Conservation (phyloP, 148 eudicot genomes). For the Agrostemma githago region DNA sequence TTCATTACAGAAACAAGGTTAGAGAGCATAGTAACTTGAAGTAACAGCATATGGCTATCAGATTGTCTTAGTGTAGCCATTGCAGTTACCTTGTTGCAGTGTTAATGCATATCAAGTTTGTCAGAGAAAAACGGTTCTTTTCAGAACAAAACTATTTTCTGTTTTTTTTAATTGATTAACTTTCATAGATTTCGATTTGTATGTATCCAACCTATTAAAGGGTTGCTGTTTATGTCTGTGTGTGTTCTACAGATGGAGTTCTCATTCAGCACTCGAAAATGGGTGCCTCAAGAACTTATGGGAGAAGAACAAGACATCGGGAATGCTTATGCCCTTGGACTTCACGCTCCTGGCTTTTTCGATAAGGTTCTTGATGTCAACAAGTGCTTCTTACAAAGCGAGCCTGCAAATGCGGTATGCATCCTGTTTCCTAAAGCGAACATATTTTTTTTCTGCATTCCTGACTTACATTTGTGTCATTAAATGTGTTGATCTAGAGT, state of each 20-base stretch:
- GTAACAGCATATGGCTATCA: neutral
- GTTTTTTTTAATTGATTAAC: neutral
- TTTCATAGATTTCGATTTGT: neutral
- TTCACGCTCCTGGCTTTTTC: slow-evolving; percentile 96
- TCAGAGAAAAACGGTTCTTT: neutral
- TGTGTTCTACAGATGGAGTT: slow-evolving; percentile 78
- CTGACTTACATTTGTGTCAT: neutral
- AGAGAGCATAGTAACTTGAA: neutral
- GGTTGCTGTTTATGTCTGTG: neutral
- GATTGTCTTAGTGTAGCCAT: too few relatives aligned
- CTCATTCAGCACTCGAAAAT: slow-evolving; percentile 62
- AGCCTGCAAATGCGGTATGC: slow-evolving; percentile 75
- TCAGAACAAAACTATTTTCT: neutral
- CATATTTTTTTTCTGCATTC: neutral
- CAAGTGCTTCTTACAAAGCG: slow-evolving; percentile 82
- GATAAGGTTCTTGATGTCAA: slow-evolving; percentile 80
- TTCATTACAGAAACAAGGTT: slow-evolving; percentile 94
- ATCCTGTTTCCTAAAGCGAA: neutral
- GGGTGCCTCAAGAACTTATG: slow-evolving; percentile 65
- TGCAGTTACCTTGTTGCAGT: neutral
- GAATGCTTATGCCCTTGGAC: slow-evolving; percentile 66
- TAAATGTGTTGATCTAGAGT: neutral
- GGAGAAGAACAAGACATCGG: slow-evolving; percentile 38
- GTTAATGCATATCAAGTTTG: neutral
- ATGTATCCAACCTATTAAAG: slow-evolving; percentile 12